Evolutionary conservation across 2,329 filamentous ascomycete genomes (phyloP).

Genomic region (Tolypocladium amazonense): DNA sequence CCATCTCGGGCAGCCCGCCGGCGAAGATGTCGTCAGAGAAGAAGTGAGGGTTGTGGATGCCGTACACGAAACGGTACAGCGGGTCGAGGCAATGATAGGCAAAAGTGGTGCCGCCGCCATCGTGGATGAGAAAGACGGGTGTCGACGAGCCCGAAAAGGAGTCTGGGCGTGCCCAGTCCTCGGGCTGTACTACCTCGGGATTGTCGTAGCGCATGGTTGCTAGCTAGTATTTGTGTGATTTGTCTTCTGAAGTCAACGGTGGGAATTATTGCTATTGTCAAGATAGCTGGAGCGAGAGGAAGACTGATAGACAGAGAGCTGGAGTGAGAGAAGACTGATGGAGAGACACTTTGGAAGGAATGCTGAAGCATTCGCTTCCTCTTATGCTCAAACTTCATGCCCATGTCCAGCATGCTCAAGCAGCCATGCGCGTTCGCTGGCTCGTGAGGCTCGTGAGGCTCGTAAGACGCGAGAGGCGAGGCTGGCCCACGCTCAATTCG

Average conservation of each 20-base stretch:
- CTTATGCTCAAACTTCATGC: background rate
- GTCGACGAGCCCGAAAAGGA: conserved; percentile 12
- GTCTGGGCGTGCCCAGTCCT: conserved; percentile 16
- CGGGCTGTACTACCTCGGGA: conserved; percentile 22
- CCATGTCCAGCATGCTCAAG: background rate
- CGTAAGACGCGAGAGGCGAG: background rate
- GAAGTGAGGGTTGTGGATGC: conserved; percentile 45
- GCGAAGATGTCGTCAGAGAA: conserved; percentile 33
- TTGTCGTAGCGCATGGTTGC: conserved; percentile 11
- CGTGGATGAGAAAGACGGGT: conserved; percentile 48
- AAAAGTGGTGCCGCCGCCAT: conserved; percentile 50
- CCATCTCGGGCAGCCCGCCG: conserved; percentile 46
- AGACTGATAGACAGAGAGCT: background rate
- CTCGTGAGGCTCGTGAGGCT: no score
- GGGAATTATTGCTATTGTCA: background rate
- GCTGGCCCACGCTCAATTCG: background rate
- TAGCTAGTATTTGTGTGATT: no score
- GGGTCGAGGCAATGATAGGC: conserved; percentile 43
- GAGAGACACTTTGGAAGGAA: background rate
- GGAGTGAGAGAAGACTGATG: background rate
- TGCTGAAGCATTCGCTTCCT: background rate
- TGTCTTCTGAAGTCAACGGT: background rate
- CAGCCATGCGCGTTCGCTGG: background rate
- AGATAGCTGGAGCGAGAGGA: background rate
- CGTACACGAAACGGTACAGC: conserved; percentile 39